A percentile compares a stretch with the other conserved stretches of the same genome.
Evolutionary conservation across 2,329 filamentous ascomycete species (phyloP).

Genomic region (Pseudocercospora cruenta): DNA sequence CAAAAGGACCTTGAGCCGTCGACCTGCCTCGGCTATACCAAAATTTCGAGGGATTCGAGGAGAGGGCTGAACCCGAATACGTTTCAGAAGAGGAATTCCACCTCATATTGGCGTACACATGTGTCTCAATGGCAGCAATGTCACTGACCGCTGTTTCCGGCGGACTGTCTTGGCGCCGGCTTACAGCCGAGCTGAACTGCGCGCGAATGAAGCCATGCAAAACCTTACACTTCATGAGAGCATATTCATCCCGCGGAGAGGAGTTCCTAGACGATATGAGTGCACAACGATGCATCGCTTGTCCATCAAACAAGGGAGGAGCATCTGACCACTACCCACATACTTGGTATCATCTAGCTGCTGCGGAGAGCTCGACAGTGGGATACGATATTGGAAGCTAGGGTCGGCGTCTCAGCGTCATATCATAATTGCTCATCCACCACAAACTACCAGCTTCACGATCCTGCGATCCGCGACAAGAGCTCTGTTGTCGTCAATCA

Average conservation of each 20-base stretch:
- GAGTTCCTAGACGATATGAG: neutral
- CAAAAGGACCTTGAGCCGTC: constrained; percentile 14
- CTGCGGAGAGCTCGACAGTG: neutral
- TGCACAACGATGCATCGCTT: neutral
- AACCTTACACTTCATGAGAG: neutral
- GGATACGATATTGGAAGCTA: neutral
- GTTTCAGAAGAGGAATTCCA: neutral
- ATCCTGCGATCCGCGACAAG: neutral
- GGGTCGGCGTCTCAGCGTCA: constrained; percentile 1
- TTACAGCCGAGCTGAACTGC: neutral
- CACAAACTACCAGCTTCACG: neutral
- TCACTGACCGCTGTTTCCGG: neutral
- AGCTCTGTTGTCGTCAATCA: constrained; percentile 4
- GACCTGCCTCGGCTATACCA: neutral
- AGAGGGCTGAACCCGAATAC: neutral
- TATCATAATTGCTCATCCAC: neutral
- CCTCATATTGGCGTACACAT: neutral
- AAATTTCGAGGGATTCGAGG: neutral
- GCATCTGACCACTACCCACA: neutral
- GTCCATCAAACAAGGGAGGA: neutral
- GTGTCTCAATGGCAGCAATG: too few species aligned
- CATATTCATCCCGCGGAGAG: neutral
- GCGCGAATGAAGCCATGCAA: neutral
- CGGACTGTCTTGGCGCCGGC: neutral
- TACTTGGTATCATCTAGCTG: neutral